phyloP scores from a whole-genome alignment of 2,329 filamentous ascomycete genomes.

The Mariannaea elegans region DNA sequence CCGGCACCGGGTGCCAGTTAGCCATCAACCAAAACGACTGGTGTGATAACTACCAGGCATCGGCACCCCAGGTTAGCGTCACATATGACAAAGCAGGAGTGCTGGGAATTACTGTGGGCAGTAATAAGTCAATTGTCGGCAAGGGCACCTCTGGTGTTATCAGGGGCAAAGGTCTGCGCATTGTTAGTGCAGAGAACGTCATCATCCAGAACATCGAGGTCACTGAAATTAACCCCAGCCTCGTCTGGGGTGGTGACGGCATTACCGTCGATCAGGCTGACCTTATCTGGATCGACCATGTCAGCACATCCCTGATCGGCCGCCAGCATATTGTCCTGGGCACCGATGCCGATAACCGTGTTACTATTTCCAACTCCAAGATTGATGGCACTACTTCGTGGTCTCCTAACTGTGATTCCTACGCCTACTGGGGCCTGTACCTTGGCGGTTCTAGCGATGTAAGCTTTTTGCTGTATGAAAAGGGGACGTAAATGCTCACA shows the following conservation, averaged over 20 bases:
- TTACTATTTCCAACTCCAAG: constrained; percentile 67
- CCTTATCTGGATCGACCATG: constrained; percentile 59
- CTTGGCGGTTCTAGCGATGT: constrained; percentile 62
- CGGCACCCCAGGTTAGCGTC: constrained; percentile 54
- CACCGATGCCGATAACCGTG: constrained; percentile 57
- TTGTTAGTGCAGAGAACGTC: constrained; percentile 58
- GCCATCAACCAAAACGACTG: constrained; percentile 67
- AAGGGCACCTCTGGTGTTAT: constrained; percentile 61
- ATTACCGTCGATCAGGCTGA: constrained; percentile 59
- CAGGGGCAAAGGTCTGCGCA: constrained; percentile 63
- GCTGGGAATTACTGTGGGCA: constrained; percentile 58
- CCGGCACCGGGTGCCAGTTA: constrained; percentile 59
- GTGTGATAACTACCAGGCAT: constrained; percentile 64
- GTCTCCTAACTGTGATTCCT: constrained; percentile 64
- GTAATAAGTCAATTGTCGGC: constrained; percentile 65
- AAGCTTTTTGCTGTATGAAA: neutral
- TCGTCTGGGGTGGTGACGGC: constrained; percentile 67
- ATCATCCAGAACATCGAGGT: constrained; percentile 68
- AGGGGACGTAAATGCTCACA: neutral
- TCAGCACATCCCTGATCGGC: constrained; percentile 63
- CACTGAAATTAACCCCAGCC: constrained; percentile 63
- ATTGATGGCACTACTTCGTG: constrained; percentile 62
- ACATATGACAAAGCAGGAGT: constrained; percentile 60
- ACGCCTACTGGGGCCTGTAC: constrained; percentile 68
- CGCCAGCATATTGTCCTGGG: constrained; percentile 68